These are phyloP conservation scores for Melampsora americana DNA, from an alignment of 1,284 basidiomycete genomes.

Conservation along the genomic window DNA sequence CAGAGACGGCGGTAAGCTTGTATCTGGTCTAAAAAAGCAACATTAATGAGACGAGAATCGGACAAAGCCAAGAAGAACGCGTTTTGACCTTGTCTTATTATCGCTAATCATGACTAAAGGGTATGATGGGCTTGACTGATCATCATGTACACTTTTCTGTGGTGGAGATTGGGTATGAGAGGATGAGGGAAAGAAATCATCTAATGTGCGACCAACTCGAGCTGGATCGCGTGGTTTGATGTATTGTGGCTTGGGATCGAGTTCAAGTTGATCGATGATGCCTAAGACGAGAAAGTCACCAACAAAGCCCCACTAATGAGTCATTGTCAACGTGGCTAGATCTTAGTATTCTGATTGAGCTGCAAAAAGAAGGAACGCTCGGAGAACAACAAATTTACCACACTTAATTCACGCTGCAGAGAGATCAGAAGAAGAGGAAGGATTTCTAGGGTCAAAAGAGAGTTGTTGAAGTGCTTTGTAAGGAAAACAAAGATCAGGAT, in stretches of 20 bases:
- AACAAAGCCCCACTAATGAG: slow-evolving; percentile 38
- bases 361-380: background rate
- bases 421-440: background rate
- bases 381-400: slow-evolving; percentile 18
- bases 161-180: background rate
- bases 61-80: background rate
- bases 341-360: no score
- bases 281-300: slow-evolving; percentile 38
- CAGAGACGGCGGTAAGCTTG: slow-evolving; percentile 9
- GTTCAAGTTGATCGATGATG: slow-evolving; percentile 42
- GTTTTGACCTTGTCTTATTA: slow-evolving; percentile 35
- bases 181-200: background rate
- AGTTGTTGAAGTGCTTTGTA: background rate
- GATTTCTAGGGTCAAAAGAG: background rate
- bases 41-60: background rate
- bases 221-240: background rate
- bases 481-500: background rate
- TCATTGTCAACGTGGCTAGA: background rate
- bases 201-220: background rate
- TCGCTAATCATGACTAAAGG: slow-evolving; percentile 25
- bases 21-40: slow-evolving; percentile 10
- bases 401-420: slow-evolving; percentile 32
- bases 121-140: background rate
- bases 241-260: background rate
- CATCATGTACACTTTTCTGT: background rate